Evolutionary conservation across 768 basidiomycete genomes (phyloP).

Genomic region (Collybia sp.): DNA sequence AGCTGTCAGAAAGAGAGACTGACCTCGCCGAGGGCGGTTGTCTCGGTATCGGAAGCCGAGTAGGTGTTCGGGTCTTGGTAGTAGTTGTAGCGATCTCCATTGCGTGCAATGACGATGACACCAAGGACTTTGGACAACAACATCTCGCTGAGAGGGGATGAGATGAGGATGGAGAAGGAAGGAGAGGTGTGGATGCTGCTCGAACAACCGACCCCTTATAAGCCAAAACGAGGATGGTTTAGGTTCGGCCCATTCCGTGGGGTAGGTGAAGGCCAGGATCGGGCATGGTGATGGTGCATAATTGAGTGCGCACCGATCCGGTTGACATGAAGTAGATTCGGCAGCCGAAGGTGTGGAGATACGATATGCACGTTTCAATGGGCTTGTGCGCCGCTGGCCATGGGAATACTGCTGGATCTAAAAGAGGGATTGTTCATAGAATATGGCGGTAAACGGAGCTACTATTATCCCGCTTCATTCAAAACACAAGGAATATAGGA

Average conservation of each 20-base stretch:
- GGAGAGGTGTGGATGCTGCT: constrained; percentile 1
- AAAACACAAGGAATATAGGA: no score
- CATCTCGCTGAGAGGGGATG: constrained; percentile 23
- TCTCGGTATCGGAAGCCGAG: constrained; percentile 55
- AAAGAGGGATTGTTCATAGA: no score
- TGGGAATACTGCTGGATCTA: no score
- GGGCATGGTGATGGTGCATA: constrained; percentile 9
- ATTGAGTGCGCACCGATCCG: constrained; percentile 3
- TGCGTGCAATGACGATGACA: constrained; percentile 73
- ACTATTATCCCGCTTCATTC: no score
- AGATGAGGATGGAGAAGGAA: constrained; percentile 10
- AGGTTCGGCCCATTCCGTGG: constrained; percentile 2
- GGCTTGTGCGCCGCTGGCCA: no score
- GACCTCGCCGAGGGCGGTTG: constrained; percentile 75
- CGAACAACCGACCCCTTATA: background rate
- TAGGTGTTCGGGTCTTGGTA: constrained; percentile 73
- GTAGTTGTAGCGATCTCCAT: constrained; percentile 68
- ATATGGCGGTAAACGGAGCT: no score
- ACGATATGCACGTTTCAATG: no score
- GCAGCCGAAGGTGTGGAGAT: no score
- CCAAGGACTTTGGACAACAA: constrained; percentile 64
- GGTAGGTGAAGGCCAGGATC: constrained; percentile 4
- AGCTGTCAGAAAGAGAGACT: constrained; percentile 11
- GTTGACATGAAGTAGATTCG: background rate
- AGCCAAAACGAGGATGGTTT: background rate